Evolutionary conservation across 108 stramenopile genomes (phyloP).

Genomic region (Cyclostephanos invisitatus): DNA sequence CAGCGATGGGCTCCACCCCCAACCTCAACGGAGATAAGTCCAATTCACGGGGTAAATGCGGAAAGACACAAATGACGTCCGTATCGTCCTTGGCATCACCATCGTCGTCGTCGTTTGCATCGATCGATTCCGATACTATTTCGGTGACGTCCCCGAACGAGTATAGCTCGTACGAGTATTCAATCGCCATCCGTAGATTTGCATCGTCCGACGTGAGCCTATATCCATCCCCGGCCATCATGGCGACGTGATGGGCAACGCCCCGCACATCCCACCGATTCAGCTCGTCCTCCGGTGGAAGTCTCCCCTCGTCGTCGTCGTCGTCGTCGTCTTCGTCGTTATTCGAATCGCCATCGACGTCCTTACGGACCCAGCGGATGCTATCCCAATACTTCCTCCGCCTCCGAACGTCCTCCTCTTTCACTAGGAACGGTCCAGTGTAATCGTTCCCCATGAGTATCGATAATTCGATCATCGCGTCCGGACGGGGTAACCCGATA

Average conservation of each 20-base stretch:
- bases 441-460: conserved; percentile 77
- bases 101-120: not conserved
- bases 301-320: conserved; percentile 12
- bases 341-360: too few species aligned
- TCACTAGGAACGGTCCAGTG: conserved; percentile 34
- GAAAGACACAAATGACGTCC: conserved; percentile 1
- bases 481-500: conserved; percentile 48
- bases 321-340: not conserved
- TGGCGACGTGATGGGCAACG: conserved; percentile 25
- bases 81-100: not conserved
- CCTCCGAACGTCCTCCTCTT: conserved; percentile 13
- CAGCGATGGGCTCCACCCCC: not conserved
- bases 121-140: not conserved
- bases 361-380: conserved; percentile 18
- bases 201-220: conserved; percentile 21
- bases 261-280: conserved; percentile 7
- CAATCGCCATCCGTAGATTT: conserved; percentile 28
- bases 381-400: conserved; percentile 38
- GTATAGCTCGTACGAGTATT: conserved; percentile 37
- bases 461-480: conserved; percentile 60
- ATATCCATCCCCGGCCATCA: conserved; percentile 18
- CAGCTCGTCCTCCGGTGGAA: conserved; percentile 25
- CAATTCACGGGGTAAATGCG: conserved; percentile 18
- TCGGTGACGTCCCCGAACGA: conserved; percentile 29
- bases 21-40: conserved; percentile 19